These are phyloP conservation scores for Penicillium polonicum DNA, from an alignment of 2,329 filamentous ascomycete species.

Conservation along the genomic window DNA sequence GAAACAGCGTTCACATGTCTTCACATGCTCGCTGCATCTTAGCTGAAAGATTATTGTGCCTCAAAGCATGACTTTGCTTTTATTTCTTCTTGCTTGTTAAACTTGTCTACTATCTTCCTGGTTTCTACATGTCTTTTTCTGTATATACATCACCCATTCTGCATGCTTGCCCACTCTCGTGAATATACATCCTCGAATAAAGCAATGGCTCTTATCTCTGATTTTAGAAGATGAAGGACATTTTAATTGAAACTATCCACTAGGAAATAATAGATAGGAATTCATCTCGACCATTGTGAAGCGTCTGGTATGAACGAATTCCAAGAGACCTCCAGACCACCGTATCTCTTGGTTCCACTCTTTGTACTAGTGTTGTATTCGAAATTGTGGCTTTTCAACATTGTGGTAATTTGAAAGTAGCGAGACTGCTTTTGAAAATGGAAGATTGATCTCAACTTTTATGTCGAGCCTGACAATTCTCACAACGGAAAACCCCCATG, in stretches of 20 bases:
- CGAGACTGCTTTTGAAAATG: background rate
- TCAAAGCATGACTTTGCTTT: background rate
- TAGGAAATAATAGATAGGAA: background rate
- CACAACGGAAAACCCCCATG: background rate
- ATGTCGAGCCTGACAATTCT: background rate
- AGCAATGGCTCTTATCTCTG: background rate
- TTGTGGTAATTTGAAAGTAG: background rate
- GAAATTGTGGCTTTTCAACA: background rate
- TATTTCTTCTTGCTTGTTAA: background rate
- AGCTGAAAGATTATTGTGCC: background rate
- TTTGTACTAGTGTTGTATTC: background rate
- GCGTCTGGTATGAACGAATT: background rate
- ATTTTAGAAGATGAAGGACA: background rate
- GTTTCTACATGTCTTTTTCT: slow-evolving; percentile 3
- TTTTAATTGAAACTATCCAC: background rate
- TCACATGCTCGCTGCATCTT: background rate
- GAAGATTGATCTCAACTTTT: background rate
- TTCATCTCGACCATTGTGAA: background rate
- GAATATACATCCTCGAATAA: background rate
- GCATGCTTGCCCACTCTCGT: slow-evolving; percentile 2
- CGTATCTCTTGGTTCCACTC: background rate
- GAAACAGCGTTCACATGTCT: slow-evolving; percentile 13
- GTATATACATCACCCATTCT: slow-evolving; percentile 7
- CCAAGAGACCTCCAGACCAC: background rate
- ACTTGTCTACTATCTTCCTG: slow-evolving; percentile 1